phyloP scores from a whole-genome alignment of 306 rosid genomes.

The Herpetospermum pedunculosum region DNA sequence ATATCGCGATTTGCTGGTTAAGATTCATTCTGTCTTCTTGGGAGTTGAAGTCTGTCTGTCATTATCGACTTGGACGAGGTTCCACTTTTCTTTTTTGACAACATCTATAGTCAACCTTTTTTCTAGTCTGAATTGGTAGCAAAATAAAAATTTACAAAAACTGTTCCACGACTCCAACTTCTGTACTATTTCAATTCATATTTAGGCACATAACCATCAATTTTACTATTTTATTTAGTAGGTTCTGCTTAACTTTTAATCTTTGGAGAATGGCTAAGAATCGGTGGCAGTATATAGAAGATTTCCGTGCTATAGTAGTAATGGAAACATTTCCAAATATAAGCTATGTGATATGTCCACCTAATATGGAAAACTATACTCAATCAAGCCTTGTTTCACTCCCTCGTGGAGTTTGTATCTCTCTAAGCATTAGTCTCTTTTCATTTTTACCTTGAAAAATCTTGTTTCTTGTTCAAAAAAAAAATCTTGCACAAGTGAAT shows the following conservation, averaged over 20 bases:
- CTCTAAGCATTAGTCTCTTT: too few relatives aligned
- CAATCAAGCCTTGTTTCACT: too few relatives aligned
- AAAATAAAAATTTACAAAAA: neutral
- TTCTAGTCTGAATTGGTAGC: neutral
- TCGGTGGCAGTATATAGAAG: neutral
- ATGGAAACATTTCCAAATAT: neutral
- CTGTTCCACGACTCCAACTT: neutral
- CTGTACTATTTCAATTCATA: neutral
- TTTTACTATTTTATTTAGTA: neutral
- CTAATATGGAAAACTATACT: neutral
- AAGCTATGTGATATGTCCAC: neutral
- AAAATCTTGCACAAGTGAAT: neutral
- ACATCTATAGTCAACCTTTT: neutral
- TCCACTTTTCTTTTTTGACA: neutral
- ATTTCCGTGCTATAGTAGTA: neutral
- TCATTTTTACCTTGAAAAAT: too few relatives aligned
- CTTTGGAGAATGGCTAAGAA: neutral
- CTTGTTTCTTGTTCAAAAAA: too few relatives aligned
- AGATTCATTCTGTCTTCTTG: neutral
- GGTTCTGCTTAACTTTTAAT: neutral
- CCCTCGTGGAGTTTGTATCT: too few relatives aligned
- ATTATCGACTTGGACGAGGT: neutral
- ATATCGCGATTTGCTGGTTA: neutral
- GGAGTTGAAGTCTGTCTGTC: neutral
- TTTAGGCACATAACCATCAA: neutral